phyloP scores from a whole-genome alignment of 148 eudicot genomes.

The Euryodendron excelsum region DNA sequence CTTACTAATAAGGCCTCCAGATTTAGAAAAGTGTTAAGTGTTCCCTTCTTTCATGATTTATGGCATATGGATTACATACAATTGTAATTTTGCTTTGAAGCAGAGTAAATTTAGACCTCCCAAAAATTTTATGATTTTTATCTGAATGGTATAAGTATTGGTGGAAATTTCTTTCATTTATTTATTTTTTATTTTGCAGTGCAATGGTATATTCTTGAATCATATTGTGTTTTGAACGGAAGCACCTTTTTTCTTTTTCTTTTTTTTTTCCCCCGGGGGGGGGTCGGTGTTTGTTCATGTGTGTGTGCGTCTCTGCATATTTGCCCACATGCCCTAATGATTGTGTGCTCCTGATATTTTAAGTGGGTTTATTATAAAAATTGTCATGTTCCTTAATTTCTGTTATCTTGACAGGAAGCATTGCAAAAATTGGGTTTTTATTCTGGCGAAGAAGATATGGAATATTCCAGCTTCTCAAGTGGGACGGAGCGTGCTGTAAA shows the following conservation, averaged over 20 bases:
- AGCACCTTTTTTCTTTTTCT: neutral
- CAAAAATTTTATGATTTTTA: neutral
- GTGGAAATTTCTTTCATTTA: neutral
- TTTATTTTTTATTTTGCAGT: neutral
- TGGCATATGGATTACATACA: neutral
- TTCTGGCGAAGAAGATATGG: slow-evolving; percentile 92
- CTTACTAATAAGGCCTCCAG: neutral
- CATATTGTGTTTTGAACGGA: neutral
- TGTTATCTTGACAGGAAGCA: slow-evolving; percentile 58
- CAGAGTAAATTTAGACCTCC: neutral
- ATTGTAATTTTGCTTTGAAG: neutral
- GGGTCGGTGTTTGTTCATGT: neutral
- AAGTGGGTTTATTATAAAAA: neutral
- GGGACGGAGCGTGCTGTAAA: slow-evolving; percentile 90
- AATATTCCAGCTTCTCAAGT: slow-evolving; percentile 69
- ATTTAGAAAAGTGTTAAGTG: neutral
- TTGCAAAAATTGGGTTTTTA: slow-evolving; percentile 80
- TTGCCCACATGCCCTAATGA: neutral
- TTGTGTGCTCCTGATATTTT: neutral
- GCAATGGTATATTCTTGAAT: neutral
- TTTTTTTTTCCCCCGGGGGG: too few relatives aligned
- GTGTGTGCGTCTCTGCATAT: neutral
- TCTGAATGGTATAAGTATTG: neutral
- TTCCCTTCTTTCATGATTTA: neutral
- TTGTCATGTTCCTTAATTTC: neutral